A percentile compares a stretch with the other conserved stretches of the same genome.
Conservation (phyloP, 1,284 basidiomycete species). For the Apiotrichum sp. region DNA sequence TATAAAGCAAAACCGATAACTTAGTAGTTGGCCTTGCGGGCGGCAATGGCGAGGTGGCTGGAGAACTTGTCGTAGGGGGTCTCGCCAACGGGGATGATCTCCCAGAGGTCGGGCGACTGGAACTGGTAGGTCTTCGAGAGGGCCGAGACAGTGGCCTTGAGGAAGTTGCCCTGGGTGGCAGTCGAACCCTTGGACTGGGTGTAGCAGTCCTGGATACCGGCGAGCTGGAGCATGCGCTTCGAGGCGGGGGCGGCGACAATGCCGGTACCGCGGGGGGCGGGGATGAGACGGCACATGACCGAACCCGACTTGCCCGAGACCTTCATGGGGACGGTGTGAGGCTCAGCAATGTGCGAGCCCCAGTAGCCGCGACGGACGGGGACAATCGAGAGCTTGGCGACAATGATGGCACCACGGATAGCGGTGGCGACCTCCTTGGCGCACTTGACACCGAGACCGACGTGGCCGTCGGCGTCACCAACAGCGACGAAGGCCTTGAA, state of each 20-base stretch:
- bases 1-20: conserved; percentile 18
- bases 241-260: conserved; percentile 98
- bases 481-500: conserved; percentile 99
- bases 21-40: conserved; percentile 75
- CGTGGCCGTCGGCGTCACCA: conserved; percentile 93
- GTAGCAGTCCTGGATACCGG: conserved; percentile 82
- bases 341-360: conserved; percentile 97
- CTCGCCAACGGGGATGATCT: conserved; percentile 72
- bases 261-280: conserved; percentile 97
- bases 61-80: conserved; percentile 92
- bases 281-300: conserved; percentile 98
- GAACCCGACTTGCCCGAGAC: conserved; percentile 98
- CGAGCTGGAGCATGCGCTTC: conserved; percentile 94
- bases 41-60: conserved; percentile 74
- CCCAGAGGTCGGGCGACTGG: conserved; percentile 97
- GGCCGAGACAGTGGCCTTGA: conserved; percentile 96
- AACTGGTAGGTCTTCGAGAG: conserved; percentile 95
- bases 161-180: conserved; percentile 99
- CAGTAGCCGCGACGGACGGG: conserved; percentile 99
- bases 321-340: conserved; percentile 98
- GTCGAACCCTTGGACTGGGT: conserved; percentile 95
- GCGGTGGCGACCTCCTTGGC: conserved; percentile 99
- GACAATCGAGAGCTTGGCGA: conserved; percentile 95
- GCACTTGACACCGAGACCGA: conserved; percentile 99
- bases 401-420: conserved; percentile 98